These are phyloP conservation scores for Stropharia rugosoannulata DNA, from an alignment of 768 basidiomycete genomes.

Conservation along the genomic window DNA sequence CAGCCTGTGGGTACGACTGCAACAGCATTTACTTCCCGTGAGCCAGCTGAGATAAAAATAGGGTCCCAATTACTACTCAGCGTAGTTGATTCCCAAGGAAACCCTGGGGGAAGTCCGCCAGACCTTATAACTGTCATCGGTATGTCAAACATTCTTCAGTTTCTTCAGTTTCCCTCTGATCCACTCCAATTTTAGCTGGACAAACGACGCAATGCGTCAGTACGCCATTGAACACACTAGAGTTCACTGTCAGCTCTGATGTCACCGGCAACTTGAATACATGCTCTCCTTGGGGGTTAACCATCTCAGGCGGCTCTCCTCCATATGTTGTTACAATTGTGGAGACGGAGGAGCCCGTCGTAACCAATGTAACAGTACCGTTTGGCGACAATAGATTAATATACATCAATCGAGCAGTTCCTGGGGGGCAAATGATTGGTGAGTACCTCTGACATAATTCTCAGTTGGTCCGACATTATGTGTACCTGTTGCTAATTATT, in stretches of 20 bases:
- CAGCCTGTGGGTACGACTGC: slow-evolving; percentile 36
- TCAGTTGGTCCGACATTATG: neutral
- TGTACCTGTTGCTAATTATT: slow-evolving; percentile 22
- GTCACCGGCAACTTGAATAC: slow-evolving; percentile 32
- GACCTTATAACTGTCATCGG: slow-evolving; percentile 28
- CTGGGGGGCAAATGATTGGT: slow-evolving; percentile 35
- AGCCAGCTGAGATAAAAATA: slow-evolving; percentile 16
- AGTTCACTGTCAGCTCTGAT: slow-evolving; percentile 34
- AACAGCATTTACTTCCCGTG: neutral
- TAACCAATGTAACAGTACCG: slow-evolving; percentile 37
- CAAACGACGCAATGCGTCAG: slow-evolving; percentile 28
- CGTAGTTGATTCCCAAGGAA: slow-evolving; percentile 40
- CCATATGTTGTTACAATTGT: slow-evolving; percentile 40
- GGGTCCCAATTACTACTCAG: slow-evolving; percentile 41
- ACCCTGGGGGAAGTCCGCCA: slow-evolving; percentile 34
- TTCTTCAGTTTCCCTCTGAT: neutral
- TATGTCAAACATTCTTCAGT: slow-evolving; percentile 19
- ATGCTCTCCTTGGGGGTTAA: slow-evolving; percentile 41
- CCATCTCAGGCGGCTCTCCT: slow-evolving; percentile 35
- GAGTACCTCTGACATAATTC: too few relatives aligned
- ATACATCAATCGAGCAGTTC: slow-evolving; percentile 35
- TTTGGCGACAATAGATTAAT: slow-evolving; percentile 31
- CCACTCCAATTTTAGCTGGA: slow-evolving; percentile 19
- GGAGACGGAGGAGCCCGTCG: slow-evolving; percentile 27
- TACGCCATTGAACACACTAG: slow-evolving; percentile 14